A percentile compares a stretch with the other conserved stretches of the same genome.
phyloP scores from a whole-genome alignment of 2,329 filamentous ascomycete species.

The Verticillium isaacii region DNA sequence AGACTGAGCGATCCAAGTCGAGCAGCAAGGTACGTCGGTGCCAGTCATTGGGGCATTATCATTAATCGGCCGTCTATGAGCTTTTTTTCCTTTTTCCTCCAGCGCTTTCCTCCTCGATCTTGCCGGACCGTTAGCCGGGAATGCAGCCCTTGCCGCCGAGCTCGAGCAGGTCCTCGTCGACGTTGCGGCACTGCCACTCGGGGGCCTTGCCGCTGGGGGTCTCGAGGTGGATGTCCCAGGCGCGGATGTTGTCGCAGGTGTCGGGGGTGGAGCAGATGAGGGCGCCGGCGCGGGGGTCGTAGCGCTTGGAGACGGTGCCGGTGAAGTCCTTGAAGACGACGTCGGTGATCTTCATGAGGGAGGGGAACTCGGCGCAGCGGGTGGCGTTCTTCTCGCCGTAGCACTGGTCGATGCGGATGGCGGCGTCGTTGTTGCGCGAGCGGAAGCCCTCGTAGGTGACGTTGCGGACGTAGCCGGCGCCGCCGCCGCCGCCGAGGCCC shows the following conservation, averaged over 20 bases:
- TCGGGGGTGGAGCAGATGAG: constrained; percentile 19
- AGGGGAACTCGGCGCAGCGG: constrained; percentile 8
- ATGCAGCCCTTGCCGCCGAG: constrained; percentile 6
- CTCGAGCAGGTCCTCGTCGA: constrained; percentile 12
- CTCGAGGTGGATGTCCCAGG: constrained; percentile 37
- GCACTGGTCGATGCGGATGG: constrained; percentile 58
- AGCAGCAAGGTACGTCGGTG: too few relatives aligned
- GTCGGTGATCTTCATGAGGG: constrained; percentile 19
- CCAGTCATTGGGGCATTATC: background rate
- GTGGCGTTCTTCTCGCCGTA: constrained; percentile 33
- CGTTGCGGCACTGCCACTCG: constrained; percentile 38
- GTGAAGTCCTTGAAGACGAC: constrained; percentile 21
- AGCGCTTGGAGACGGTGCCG: constrained; percentile 21
- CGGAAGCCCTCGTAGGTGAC: constrained; percentile 58
- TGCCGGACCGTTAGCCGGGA: background rate
- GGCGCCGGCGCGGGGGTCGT: constrained; percentile 21
- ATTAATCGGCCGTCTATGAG: background rate
- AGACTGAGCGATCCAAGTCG: too few relatives aligned
- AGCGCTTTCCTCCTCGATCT: background rate
- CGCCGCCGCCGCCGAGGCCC: constrained; percentile 59
- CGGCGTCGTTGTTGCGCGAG: constrained; percentile 54
- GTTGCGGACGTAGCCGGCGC: constrained; percentile 48
- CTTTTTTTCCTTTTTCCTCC: background rate
- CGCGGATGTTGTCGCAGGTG: constrained; percentile 40
- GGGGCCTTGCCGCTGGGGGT: constrained; percentile 40